phyloP scores from a whole-genome alignment of 306 rosid genomes.

The Lagenaria siceraria region DNA sequence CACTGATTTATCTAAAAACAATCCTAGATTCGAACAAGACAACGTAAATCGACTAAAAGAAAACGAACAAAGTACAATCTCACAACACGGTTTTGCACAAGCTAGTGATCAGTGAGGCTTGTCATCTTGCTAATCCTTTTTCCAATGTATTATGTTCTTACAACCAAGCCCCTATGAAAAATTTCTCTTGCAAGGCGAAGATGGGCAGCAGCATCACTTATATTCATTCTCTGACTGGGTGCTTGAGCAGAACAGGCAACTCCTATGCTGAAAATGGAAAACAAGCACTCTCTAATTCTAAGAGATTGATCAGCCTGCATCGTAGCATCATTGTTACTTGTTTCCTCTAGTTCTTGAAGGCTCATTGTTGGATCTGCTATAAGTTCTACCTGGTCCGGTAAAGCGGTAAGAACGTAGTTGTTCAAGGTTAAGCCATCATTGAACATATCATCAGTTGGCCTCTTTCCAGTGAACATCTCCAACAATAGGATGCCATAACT shows the following conservation, averaged over 20 bases:
- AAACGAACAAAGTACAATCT: no score
- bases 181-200: background rate
- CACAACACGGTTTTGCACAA: background rate
- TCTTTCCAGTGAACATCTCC: constrained; percentile 12
- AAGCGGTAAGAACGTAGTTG: constrained; percentile 1
- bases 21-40: background rate
- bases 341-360: background rate
- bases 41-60: background rate
- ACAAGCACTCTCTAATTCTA: constrained; percentile 1
- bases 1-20: background rate
- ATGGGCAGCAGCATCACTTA: background rate
- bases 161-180: background rate
- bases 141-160: background rate
- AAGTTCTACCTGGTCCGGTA: background rate
- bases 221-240: background rate
- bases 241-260: constrained; percentile 4
- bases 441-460: constrained; percentile 14
- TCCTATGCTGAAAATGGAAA: background rate
- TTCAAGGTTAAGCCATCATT: constrained; percentile 14
- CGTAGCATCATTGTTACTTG: background rate
- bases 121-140: background rate
- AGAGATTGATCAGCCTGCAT: background rate
- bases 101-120: background rate
- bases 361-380: background rate
- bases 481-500: constrained; percentile 12